Base-by-base conservation (phyloP, 805 yeast species). In the Yamadazyma tumulicola region DNA sequence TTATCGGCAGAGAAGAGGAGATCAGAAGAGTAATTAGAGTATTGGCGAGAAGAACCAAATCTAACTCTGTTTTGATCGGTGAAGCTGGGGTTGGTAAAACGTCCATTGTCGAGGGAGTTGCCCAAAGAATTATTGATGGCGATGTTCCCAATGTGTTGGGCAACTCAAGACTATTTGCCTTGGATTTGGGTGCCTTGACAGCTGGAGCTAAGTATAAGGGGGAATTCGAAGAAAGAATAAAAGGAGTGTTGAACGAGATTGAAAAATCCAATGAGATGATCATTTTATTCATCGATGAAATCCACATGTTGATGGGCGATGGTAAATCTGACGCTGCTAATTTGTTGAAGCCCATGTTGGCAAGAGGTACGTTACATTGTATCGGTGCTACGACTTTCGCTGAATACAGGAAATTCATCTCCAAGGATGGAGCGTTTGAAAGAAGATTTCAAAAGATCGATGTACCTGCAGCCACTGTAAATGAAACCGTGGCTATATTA, bases 31-130 rank as follows among this genome's bases (percentile, higher is more conserved):
- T 96, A 20, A 91, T 93, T 40, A 77, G 97, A 42, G 96, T 93
- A 3, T 72, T 93, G 41, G 89, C 98, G n/a, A 82, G 98, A 67
- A 79, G 98, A 66, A 85, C 95, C 26, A 93, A 93, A 64, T 89
- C 97, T 5, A 93, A 93, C 57, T 96, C 97, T 11, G 93, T 95
- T 51, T 67, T 93, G 41, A 88, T 93, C 52, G 98, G 98, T 72
- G 98, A 93, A 54, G 96, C 98, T 26, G 98, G 98, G 78, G 97
- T 93, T 35, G 98, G 98, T 73, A 93, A 93, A 67, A 93, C 98
- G 24, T 85, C 95, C 19, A 91, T 93, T 50, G 96, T 93, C 34
- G 98, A 93, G 67, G 98, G 97, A 52, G 97, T 93, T 37, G 97
- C 98, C 9, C 97, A 91, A 64, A 76, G 98, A 65, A 87, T 93